Base-by-base conservation (phyloP, 2,329 filamentous ascomycete genomes). In the Penicillium concentricum region DNA sequence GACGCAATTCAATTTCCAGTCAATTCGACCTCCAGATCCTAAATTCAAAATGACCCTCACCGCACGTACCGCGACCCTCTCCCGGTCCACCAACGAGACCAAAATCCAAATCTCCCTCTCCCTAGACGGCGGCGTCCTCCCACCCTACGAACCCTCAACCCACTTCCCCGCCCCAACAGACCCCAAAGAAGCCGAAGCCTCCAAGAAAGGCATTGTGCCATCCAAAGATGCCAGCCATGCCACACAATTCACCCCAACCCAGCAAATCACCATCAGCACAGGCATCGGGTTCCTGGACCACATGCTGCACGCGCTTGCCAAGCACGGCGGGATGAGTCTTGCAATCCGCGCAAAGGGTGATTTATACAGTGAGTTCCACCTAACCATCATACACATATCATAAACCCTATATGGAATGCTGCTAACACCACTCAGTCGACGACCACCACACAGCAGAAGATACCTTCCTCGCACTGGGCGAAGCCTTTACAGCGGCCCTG, bases 371-470 rank as follows among this genome's bases (percentile, higher is more conserved):
- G 78, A 63, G 86, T 82, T 13, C 24, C 15, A 20, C 20, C 45
- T 10, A 8, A 45, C 10, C 10, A 7, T 22, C 10, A 20, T 32
- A 32, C 28, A 20, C 1, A n/a, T 18, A 7, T 22, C 10, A 20
- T 32, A 45, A 43, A 20, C 1, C n/a, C 13, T 34, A 22, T 7
- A 32, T 32, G 3, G 9, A 16, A 38, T 47, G 10, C 5, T 44
- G 18, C 44, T 41, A 47, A 55, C 43, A 8, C 13, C 8, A 12
- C 30, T 35, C 30, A 93, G 92, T 99, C 74, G 94, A 99, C 79
- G 94, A 97, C 82, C 94, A 99, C 79, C 94, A 99, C 84, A 97
- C 93, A 9, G 89, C 92, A 62, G 94, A 99, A 81, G 94, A 99
- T 74, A 89, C 91, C 58, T 97, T 91, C 78, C 88, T 99, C 64